Evolutionary conservation across 2,329 filamentous ascomycete genomes (phyloP).

Genomic region (Rachicladosporium sp.): DNA sequence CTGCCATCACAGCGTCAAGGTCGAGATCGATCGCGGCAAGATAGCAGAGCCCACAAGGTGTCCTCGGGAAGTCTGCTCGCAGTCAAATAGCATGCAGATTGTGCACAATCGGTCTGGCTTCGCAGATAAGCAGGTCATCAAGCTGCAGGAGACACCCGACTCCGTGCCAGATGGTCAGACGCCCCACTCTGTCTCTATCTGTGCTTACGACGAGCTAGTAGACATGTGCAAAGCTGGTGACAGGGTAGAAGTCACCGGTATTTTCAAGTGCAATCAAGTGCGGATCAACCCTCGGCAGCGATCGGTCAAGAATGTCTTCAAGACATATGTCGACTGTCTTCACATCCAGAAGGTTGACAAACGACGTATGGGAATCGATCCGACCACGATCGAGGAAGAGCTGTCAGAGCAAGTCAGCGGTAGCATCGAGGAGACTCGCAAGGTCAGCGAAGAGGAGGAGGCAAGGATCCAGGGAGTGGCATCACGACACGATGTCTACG

Average conservation of each 20-base stretch:
- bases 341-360: conserved; percentile 96
- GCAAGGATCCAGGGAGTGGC: conserved; percentile 75
- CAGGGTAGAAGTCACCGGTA: conserved; percentile 85
- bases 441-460: conserved; percentile 75
- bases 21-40: conserved; percentile 87
- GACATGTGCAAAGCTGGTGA: conserved; percentile 98
- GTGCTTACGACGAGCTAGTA: conserved; percentile 91
- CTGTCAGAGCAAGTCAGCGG: conserved; percentile 60
- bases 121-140: conserved; percentile 96
- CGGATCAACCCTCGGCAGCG: conserved; percentile 87
- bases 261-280: conserved; percentile 90
- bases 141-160: conserved; percentile 94
- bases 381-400: conserved; percentile 75
- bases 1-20: conserved; percentile 81
- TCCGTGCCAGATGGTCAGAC: conserved; percentile 91
- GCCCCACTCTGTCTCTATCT: conserved; percentile 90
- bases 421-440: conserved; percentile 69
- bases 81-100: conserved; percentile 95
- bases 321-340: conserved; percentile 91
- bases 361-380: conserved; percentile 82
- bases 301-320: conserved; percentile 89
- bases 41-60: conserved; percentile 90
- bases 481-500: conserved; percentile 75
- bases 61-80: conserved; percentile 66
- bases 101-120: conserved; percentile 92